Evolutionary conservation across 2,329 filamentous ascomycete genomes (phyloP).

Genomic region (Curvularia spicifera): DNA sequence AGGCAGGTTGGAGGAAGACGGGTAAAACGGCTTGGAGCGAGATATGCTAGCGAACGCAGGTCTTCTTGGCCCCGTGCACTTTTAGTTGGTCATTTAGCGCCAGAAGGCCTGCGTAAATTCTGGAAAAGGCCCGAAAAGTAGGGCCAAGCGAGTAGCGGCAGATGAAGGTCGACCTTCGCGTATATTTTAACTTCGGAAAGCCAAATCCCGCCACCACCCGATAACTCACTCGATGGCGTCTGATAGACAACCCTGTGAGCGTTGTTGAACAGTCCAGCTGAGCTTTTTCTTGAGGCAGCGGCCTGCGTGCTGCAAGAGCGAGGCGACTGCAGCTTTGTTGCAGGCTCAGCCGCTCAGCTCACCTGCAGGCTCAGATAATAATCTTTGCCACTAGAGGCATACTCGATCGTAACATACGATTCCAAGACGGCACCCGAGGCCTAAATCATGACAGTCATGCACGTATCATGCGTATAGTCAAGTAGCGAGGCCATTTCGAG

Average conservation of each 20-base stretch:
- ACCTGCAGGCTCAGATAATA: not conserved
- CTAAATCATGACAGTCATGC: not conserved
- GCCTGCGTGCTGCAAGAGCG: not conserved
- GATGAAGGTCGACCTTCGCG: not conserved
- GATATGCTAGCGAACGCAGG: not conserved
- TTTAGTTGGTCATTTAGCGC: too few relatives aligned
- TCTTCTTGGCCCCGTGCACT: not conserved
- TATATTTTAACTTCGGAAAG: not conserved
- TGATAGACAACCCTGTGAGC: not conserved
- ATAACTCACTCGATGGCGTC: not conserved
- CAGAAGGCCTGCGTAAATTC: not conserved
- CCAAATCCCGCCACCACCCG: not conserved
- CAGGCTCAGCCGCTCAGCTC: not conserved
- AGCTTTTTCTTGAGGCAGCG: not conserved
- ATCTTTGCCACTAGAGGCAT: not conserved
- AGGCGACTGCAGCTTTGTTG: not conserved
- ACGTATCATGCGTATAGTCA: not conserved
- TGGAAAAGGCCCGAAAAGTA: not conserved
- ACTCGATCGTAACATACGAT: not conserved
- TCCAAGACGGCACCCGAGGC: not conserved
- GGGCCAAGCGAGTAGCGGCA: not conserved
- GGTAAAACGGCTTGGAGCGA: not conserved
- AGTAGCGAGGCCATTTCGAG: not conserved
- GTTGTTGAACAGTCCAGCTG: not conserved
- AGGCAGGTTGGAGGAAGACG: not conserved